phyloP scores from a whole-genome alignment of 768 basidiomycete genomes.

The Galerina marginata region DNA sequence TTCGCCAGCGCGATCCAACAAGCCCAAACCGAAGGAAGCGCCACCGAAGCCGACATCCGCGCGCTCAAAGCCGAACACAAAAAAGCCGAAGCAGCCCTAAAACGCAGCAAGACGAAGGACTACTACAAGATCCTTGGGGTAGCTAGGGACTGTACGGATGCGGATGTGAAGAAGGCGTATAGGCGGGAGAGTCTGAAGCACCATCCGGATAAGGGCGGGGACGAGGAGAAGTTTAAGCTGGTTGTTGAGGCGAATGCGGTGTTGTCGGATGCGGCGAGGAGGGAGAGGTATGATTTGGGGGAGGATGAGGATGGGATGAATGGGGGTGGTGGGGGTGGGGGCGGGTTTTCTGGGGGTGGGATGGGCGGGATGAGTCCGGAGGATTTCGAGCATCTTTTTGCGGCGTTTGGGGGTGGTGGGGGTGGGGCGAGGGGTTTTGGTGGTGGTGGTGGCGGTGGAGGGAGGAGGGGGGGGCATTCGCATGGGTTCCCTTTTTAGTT shows the following conservation, averaged over 20 bases:
- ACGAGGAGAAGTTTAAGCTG: slow-evolving; percentile 96
- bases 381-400: slow-evolving; percentile 68
- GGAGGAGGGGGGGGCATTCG: slow-evolving; percentile 30
- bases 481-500: slow-evolving; percentile 39
- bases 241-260: slow-evolving; percentile 83
- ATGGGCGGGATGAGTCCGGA: slow-evolving; percentile 49
- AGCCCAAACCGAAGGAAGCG: slow-evolving; percentile 62
- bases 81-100: slow-evolving; percentile 82
- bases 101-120: slow-evolving; percentile 90
- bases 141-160: slow-evolving; percentile 61
- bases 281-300: slow-evolving; percentile 80
- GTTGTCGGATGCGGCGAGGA: slow-evolving; percentile 74
- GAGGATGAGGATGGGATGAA: slow-evolving; percentile 79
- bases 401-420: slow-evolving; percentile 60
- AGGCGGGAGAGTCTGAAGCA: slow-evolving; percentile 84
- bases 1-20: slow-evolving; percentile 83
- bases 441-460: slow-evolving; percentile 25
- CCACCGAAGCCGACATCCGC: slow-evolving; percentile 63
- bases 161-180: slow-evolving; percentile 91
- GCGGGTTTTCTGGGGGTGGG: slow-evolving; percentile 50
- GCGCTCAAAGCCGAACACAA: slow-evolving; percentile 69
- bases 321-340: slow-evolving; percentile 35
- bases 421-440: slow-evolving; percentile 28
- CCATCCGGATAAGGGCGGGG: slow-evolving; percentile 92
- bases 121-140: slow-evolving; percentile 83